A percentile compares a stretch with the other conserved stretches of the same genome.
These are phyloP conservation scores for Podila minutissima DNA, from an alignment of 192 early-diverging fungal genomes.

Conservation along the genomic window DNA sequence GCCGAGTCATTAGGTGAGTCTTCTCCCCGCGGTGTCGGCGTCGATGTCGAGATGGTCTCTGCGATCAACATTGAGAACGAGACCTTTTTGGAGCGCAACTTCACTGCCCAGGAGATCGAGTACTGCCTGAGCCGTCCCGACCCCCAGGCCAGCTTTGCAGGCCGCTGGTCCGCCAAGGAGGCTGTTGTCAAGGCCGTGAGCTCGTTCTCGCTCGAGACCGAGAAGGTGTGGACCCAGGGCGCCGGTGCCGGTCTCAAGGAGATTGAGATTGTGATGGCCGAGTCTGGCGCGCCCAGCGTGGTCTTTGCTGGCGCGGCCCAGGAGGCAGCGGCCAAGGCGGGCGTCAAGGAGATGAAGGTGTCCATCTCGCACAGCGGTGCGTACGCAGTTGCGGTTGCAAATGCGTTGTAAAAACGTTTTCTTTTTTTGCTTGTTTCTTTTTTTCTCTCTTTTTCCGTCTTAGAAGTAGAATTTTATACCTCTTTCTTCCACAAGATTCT, in stretches of 20 bases:
- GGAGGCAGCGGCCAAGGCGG: conserved; percentile 72
- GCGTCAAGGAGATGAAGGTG: conserved; percentile 82
- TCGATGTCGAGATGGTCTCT: conserved; percentile 89
- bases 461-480: conserved; percentile 1
- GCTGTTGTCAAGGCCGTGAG: conserved; percentile 94
- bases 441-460: conserved; percentile 11
- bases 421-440: conserved; percentile 19
- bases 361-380: conserved; percentile 93
- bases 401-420: conserved; percentile 59
- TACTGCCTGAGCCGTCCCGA: conserved; percentile 81
- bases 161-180: conserved; percentile 97
- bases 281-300: conserved; percentile 83
- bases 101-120: conserved; percentile 78
- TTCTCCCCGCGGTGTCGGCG: conserved; percentile 70
- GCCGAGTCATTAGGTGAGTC: conserved; percentile 47
- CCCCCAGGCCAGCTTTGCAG: conserved; percentile 87
- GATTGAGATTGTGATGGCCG: conserved; percentile 82
- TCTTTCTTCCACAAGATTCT: conserved; percentile 3
- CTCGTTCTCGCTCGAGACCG: conserved; percentile 55
- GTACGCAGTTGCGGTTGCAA: conserved; percentile 92
- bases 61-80: conserved; percentile 86
- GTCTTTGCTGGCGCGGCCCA: conserved; percentile 86
- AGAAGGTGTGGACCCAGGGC: conserved; percentile 80
- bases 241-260: conserved; percentile 88
- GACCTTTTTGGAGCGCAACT: conserved; percentile 93